A percentile compares a stretch with the other conserved stretches of the same genome.
Conservation (phyloP, 78 protist species). For the slime mould (Dictyostelium discoideum) region dicty_2.7 NC_007090.3:4436501-4437000, state of each 20-base stretch:
- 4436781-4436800: no score
- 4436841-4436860: neutral
- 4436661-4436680: neutral
- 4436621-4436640: no score
- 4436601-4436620: neutral
- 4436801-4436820: neutral
- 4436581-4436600: neutral
- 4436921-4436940: neutral
- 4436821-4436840: neutral
- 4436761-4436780: no score
- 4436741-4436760: no score
- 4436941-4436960: slow-evolving; percentile 19
- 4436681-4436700: no score
- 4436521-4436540: neutral
- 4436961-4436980: slow-evolving; percentile 60
- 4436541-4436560: neutral
- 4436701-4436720: no score
- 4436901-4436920: neutral
- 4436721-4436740: neutral
- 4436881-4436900: neutral
- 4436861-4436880: neutral
- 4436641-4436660: neutral
- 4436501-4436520: neutral
- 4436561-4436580: neutral
- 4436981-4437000: slow-evolving; percentile 55